phyloP scores from a whole-genome alignment of 345 rosid species.

The Citrus unshiu region DNA sequence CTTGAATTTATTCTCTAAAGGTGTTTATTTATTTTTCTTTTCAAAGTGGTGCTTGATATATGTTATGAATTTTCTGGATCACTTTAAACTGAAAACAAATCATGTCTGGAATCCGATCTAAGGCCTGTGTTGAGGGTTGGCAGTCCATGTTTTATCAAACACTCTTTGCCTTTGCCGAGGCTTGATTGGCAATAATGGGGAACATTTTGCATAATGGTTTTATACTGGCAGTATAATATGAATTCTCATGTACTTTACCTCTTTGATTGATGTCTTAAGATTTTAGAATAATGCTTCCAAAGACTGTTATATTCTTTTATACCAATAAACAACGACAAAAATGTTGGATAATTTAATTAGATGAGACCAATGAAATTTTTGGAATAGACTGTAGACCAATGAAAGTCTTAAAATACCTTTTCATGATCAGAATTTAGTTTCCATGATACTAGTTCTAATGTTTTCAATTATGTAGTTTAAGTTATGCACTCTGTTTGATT shows the following conservation, averaged over 20 bases:
- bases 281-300: background rate
- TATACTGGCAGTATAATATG: background rate
- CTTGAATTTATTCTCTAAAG: constrained; percentile 1
- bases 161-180: background rate
- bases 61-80: background rate
- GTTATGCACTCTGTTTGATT: background rate
- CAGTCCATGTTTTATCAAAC: background rate
- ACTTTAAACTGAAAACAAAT: background rate
- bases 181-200: background rate
- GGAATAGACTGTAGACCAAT: background rate
- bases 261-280: background rate
- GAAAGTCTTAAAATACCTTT: background rate
- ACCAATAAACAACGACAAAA: background rate
- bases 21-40: background rate
- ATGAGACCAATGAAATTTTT: background rate
- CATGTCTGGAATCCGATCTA: background rate
- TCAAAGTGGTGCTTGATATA: background rate
- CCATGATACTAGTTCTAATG: background rate
- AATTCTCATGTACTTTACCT: background rate
- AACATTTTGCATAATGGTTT: background rate
- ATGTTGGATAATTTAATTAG: background rate
- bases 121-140: background rate
- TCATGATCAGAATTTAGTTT: background rate
- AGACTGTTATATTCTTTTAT: background rate
- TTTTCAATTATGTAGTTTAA: background rate